phyloP scores from a whole-genome alignment of 768 basidiomycete species.

The Rhizopogon vulgaris region DNA sequence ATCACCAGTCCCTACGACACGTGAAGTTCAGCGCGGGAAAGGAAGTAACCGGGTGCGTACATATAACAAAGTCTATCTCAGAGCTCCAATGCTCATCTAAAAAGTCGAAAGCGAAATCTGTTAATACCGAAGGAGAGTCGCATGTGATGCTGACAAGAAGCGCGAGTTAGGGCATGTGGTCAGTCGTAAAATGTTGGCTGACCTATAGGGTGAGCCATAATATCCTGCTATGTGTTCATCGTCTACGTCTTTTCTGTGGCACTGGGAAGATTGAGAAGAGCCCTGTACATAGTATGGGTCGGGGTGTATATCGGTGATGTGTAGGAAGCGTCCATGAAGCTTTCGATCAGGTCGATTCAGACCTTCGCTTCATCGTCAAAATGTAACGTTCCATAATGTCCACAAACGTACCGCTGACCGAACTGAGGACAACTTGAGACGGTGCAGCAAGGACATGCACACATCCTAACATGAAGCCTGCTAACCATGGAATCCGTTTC shows the following conservation, averaged over 20 bases:
- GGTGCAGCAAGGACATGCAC: conserved; percentile 26
- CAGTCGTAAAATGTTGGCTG: conserved; percentile 18
- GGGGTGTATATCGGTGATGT: conserved; percentile 83
- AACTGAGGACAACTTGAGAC: conserved; percentile 33
- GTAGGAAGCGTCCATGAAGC: conserved; percentile 69
- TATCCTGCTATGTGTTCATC: conserved; percentile 49
- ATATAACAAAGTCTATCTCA: conserved; percentile 88
- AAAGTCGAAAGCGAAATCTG: conserved; percentile 78
- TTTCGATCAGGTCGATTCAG: conserved; percentile 24
- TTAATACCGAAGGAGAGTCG: conserved; percentile 75
- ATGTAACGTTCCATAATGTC: background rate
- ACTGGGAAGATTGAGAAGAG: conserved; percentile 53
- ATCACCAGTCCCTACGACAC: conserved; percentile 63
- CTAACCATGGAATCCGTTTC: background rate
- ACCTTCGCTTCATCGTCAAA: background rate
- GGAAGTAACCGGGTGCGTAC: conserved; percentile 33
- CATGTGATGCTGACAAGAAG: conserved; percentile 46
- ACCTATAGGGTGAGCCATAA: conserved; percentile 69
- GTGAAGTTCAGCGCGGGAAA: background rate
- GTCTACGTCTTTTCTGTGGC: conserved; percentile 57
- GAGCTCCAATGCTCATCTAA: conserved; percentile 73
- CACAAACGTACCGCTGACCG: conserved; percentile 6
- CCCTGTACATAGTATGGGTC: conserved; percentile 57
- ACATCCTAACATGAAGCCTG: conserved; percentile 3
- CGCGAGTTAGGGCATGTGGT: background rate